Evolutionary conservation across 2,329 filamentous ascomycete genomes (phyloP), one percentile per base, ranked within the genome.

Genomic region (Westerdykella sp.): DNA sequence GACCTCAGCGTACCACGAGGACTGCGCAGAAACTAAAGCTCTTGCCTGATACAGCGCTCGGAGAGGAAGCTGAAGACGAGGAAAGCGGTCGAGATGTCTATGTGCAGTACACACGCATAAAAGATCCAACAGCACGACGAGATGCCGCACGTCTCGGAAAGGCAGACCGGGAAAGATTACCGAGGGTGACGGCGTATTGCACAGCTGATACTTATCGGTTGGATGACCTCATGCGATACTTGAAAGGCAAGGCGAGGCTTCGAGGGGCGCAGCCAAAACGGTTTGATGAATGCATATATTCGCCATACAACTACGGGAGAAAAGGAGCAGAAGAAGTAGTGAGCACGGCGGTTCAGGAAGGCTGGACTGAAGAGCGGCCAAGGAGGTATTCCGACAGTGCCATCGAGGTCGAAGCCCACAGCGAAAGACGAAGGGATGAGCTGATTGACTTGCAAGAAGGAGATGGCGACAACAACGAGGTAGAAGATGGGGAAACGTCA

Each of bases 221-320:
- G 71, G 91, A 97, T 30, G 84, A 84, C 3, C 72, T 97, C 48
- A 87, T 95, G 79, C 83, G 85, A 36, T 98, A 91, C 61, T 71
- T 98, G 49, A 98, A 98, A 66, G 87, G 88, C 23, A 79, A 87
- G 46, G 78, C 80, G 37, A 87, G 86, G 66, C 79, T 80, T 25
- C 80, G 87, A 56, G 87, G 87, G 14, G 81, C 90, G 13, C 85
- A 82, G 47, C 91, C 93, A 1, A 97, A 96, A 68, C 72, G 93
- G 45, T 96, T 96, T 56, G 93, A 98, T 65, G 93, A 98, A 68
- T 98, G 93, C 67, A 88, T 98, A 55, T 98, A 98, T 69, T 88
- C 91, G 10, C 88, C 91, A 0, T 98, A 95, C 67, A 84, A 81
- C 58, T 96, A 96, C 65, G 74, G 75, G 34, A 76, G 79, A 18